Evolutionary conservation across 2,329 filamentous ascomycete species (phyloP), one percentile per base, ranked within the genome.

Genomic region (Dissoconium aciculare): DNA sequence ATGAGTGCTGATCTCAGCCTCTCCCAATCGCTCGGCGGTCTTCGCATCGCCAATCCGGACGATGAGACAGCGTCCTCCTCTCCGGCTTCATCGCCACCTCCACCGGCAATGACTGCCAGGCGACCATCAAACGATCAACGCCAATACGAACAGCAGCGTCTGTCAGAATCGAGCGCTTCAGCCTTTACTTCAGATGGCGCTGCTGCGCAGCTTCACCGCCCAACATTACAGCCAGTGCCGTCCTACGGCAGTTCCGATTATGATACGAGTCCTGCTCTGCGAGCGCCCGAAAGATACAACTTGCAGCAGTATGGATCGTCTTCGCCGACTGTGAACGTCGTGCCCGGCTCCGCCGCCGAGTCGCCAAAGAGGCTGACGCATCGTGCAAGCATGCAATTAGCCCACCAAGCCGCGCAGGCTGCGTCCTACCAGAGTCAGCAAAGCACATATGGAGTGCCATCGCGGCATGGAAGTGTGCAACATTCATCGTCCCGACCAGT

Each of bases 31-130:
- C 69, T 95, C 51, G 89, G 89, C 51, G 87, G 87, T 50, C 66
- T 98, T 58, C 82, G 87, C 56, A 95, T 98, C 57, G 87, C 89
- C 49, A 98, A 95, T 57, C 87, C 87, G 33, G 85, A 94, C 61
- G 74, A 89, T 60, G 67, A 63, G 36, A 45, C 44, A 25, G 24
- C 43, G 32, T 38, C 35, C 30, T 35, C 40, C 32, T 34, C 31
- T 28, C 39, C 33, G 25, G 19, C 42, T 17, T 17, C 29, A 29
- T 23, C 24, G 21, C 36, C 28, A 29, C 35, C 40, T 26, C 47
- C 46, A 17, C 45, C 44, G 26, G 43, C 40, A 9, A 52, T n/a
- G n/a, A n/a, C n/a, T n/a, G n/a, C n/a, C n/a, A n/a, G n/a, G n/a
- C n/a, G n/a, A n/a, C n/a, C n/a, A n/a, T n/a, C n/a, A n/a, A n/a